These are phyloP conservation scores for Naumovozyma baii DNA, from an alignment of 805 yeast genomes.

Conservation along the genomic window DNA sequence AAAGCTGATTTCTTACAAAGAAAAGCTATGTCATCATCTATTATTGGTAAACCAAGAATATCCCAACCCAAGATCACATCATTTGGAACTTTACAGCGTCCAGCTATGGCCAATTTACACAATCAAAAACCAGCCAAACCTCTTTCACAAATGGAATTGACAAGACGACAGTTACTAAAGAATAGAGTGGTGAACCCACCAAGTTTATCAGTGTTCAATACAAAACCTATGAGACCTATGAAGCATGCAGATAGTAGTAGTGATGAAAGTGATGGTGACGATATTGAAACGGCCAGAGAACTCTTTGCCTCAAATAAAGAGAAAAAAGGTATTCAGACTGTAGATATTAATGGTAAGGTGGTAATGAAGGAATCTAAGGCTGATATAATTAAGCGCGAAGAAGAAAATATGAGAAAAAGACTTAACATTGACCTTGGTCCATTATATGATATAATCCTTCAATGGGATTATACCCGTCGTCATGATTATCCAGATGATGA, in stretches of 20 bases:
- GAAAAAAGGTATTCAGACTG: conserved; percentile 26
- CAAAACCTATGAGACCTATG: conserved; percentile 24
- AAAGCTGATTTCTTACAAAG: conserved; percentile 28
- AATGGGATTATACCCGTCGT: conserved; percentile 62
- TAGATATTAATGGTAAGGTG: conserved; percentile 36
- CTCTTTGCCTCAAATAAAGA: conserved; percentile 28
- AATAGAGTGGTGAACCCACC: conserved; percentile 38
- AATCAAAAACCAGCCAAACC: conserved; percentile 24
- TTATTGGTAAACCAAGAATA: conserved; percentile 22
- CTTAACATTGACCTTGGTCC: conserved; percentile 71
- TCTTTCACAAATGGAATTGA: conserved; percentile 31
- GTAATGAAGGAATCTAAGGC: conserved; percentile 32
- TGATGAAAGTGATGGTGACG: conserved; percentile 34
- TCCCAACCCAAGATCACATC: conserved; percentile 32
- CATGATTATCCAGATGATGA: conserved; percentile 53
- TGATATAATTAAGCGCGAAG: conserved; percentile 45
- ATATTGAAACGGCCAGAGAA: conserved; percentile 31
- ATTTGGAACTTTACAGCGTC: conserved; percentile 31
- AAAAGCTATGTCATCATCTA: conserved; percentile 24
- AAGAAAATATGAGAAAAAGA: conserved; percentile 69
- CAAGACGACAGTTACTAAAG: conserved; percentile 27
- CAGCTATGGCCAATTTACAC: conserved; percentile 14
- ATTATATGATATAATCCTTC: conserved; percentile 55
- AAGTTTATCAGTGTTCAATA: conserved; percentile 41
- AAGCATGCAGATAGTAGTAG: conserved; percentile 25